Evolutionary conservation across 2,329 filamentous ascomycete genomes (phyloP), one percentile per base, ranked within the genome.

Genomic region (Trichophyton mentagrophytes): DNA sequence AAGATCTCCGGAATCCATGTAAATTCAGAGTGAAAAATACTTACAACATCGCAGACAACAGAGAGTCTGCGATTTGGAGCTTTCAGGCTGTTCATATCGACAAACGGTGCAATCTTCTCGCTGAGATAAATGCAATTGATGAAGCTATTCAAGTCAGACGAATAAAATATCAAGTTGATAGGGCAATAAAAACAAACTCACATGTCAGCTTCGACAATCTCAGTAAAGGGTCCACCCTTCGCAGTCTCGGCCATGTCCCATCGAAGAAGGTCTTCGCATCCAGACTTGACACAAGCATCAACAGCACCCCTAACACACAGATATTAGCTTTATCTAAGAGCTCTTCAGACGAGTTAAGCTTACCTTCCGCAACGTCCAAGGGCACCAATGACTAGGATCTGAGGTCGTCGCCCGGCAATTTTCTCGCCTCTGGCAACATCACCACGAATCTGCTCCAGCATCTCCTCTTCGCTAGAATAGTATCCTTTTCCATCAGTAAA

Each of bases 111-210:
- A 66, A 93, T 91, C 71, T 86, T 83, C 67, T 84, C 79, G 63
- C 80, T 84, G 47, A 96, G 84, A 77, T 96, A 96, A 72, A 96
- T 92, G 81, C 87, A 90, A 79, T 93, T 95, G 73, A 93, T 80
- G 71, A 90, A 89, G 70, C 90, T 86, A 68, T 89, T 85, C 8
- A 47, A 11, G 47, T 64, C 20, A 62, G 63, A 68, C 59, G 70
- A 68, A 27, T 51, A 13, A 22, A 22, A 6, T 44, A 33, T 17
- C 13, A n/a, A n/a, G 40, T 15, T 44, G 1, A 15, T 36, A 3
- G 40, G 8, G n/a, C 44, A 56, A 15, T 49, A 25, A 20, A 55
- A n/a, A 11, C 20, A 42, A 22, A 60, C 65, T 40, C 78, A 80
- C 64, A 80, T 74, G 67, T 78, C 75, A 3, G 70, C 81, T 74